Evolutionary conservation across 495 filamentous ascomycete species (phyloP), one percentile per base, ranked within the genome.

Genomic region (Penicillium ochrochloron): DNA sequence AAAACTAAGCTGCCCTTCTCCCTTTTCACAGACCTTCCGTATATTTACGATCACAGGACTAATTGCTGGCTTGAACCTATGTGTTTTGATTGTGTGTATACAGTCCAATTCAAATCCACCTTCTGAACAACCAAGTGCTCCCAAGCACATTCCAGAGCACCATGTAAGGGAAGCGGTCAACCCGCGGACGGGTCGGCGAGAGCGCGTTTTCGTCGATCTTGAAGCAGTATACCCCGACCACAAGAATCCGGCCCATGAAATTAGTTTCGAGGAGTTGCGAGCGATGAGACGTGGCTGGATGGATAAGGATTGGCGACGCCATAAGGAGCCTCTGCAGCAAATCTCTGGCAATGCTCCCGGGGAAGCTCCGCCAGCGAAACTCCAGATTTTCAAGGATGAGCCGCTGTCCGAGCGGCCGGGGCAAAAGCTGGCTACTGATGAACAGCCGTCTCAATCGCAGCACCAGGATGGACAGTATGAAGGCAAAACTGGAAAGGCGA

Each of bases 31-130:
- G 81, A 82, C 75, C 67, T 61, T 79, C 78, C 82, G 77, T 68
- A 84, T 92, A 86, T 97, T 96, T 93, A 97, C 94, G 84, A 89
- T 87, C 85, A 87, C 84, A 97, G 93, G 93, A 96, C 93, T 97
- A 96, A 97, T 92, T 85, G 78, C 77, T 86, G 85, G 82, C 83
- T 78, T 80, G 82, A 85, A 80, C 81, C 83, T 78, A 76, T 81
- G 79, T 84, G 84, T 75, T 76, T 74, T 68, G 72, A 84, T 78
- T 72, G 67, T 80, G 73, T 84, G 79, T 86, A 85, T 85, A 72
- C 84, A 89, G 86, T 88, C 83, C 71, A 82, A 80, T 67, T 70
- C 79, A 75, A 78, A 76, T 75, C 60, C 69, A 75, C 70, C 72
- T 77, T 59, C 65, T 69, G 78, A 80, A 73, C 69, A 75, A 63